Evolutionary conservation across 345 rosid species (phyloP).

Genomic region (Rubroshorea leprosula): DNA sequence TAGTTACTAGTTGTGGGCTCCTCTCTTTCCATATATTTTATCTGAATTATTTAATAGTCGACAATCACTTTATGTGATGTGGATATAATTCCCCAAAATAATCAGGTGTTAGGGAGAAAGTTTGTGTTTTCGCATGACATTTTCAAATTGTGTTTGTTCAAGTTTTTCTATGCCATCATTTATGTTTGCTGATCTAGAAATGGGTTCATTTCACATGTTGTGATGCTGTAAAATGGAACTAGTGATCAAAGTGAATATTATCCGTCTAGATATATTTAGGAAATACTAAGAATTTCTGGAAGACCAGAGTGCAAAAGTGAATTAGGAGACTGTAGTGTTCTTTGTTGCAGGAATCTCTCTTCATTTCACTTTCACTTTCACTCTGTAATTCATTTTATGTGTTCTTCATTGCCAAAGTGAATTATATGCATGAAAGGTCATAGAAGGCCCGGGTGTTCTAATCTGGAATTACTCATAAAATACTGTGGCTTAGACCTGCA

Average conservation of each 20-base stretch:
- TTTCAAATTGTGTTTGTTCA: not conserved
- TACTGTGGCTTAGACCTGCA: too few relatives aligned
- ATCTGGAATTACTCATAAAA: not conserved
- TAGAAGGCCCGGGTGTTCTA: not conserved
- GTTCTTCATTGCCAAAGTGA: not conserved
- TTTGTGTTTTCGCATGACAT: not conserved
- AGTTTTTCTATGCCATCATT: slow-evolving; percentile 7
- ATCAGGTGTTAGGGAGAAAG: not conserved
- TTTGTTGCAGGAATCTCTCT: too few relatives aligned
- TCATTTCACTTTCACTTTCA: too few relatives aligned
- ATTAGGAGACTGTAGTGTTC: too few relatives aligned
- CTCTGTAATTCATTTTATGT: not conserved
- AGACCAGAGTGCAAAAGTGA: too few relatives aligned
- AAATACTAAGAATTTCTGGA: too few relatives aligned
- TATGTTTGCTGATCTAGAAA: slow-evolving; percentile 2
- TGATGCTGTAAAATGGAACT: too few relatives aligned
- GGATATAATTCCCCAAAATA: too few relatives aligned
- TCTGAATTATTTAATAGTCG: too few relatives aligned
- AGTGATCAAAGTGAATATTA: too few relatives aligned
- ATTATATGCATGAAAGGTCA: not conserved
- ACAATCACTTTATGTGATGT: not conserved
- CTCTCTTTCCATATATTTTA: not conserved
- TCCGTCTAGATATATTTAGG: too few relatives aligned
- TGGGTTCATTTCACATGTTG: not conserved
- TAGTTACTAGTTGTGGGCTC: slow-evolving; percentile 5